A percentile compares a stretch with the other conserved stretches of the same genome.
Evolutionary conservation across 768 basidiomycete species (phyloP).

Genomic region (Russula earlei): DNA sequence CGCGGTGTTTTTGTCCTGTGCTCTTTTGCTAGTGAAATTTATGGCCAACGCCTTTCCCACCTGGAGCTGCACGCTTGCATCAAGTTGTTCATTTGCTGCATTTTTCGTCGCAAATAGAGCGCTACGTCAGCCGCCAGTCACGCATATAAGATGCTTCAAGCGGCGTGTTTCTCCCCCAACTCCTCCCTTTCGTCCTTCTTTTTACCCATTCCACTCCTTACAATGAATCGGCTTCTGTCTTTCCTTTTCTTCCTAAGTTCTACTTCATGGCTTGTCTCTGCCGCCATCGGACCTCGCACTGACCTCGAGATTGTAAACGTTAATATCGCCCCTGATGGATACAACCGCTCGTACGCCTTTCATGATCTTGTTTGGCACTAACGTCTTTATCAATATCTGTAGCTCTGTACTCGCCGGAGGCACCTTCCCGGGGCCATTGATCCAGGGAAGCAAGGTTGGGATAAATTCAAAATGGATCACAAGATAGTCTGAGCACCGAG

Average conservation of each 20-base stretch:
- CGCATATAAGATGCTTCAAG: slow-evolving; percentile 6
- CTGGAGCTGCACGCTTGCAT: too few species aligned
- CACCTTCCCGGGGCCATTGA: slow-evolving; percentile 40
- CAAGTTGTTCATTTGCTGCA: too few species aligned
- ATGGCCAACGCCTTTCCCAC: neutral
- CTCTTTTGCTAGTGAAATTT: neutral
- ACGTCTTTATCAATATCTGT: neutral
- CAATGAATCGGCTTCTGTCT: slow-evolving; percentile 11
- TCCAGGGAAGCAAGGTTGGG: slow-evolving; percentile 29
- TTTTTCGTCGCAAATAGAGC: neutral
- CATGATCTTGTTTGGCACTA: neutral
- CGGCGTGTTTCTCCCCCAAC: neutral
- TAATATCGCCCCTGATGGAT: slow-evolving; percentile 23
- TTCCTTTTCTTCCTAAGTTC: slow-evolving; percentile 11
- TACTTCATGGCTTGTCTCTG: slow-evolving; percentile 4
- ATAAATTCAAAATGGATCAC: neutral
- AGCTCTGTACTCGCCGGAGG: slow-evolving; percentile 40
- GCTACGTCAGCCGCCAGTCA: slow-evolving; percentile 14
- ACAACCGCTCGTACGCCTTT: slow-evolving; percentile 18
- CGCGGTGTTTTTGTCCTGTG: too few species aligned
- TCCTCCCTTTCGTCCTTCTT: neutral
- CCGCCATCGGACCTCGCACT: slow-evolving; percentile 23
- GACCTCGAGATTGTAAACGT: slow-evolving; percentile 22
- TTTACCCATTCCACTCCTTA: slow-evolving; percentile 1
- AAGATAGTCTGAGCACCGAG: slow-evolving; percentile 21